These are phyloP conservation scores for Debaryomyces prosopidis DNA, from an alignment of 805 yeast species.

Conservation along the genomic window DNA sequence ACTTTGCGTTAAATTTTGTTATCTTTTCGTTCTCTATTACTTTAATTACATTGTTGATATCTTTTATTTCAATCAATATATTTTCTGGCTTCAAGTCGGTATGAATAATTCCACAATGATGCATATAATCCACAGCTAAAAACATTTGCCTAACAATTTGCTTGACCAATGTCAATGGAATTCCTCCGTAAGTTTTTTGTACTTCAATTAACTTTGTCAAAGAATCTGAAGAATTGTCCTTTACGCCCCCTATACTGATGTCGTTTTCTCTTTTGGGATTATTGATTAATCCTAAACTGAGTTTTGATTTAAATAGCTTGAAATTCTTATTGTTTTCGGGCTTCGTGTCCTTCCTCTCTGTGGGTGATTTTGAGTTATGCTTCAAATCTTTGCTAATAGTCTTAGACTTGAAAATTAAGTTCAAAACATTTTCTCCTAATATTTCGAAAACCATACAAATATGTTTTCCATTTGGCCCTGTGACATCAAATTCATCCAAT, in stretches of 20 bases:
- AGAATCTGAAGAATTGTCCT: conserved; percentile 16
- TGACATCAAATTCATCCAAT: conserved; percentile 54
- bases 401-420: conserved; percentile 47
- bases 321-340: neutral
- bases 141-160: conserved; percentile 58
- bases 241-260: conserved; percentile 8
- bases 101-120: conserved; percentile 42
- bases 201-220: conserved; percentile 33
- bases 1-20: conserved; percentile 10
- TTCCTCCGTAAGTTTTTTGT: conserved; percentile 48
- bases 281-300: conserved; percentile 19
- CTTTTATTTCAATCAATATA: conserved; percentile 35
- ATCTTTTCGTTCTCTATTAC: conserved; percentile 34
- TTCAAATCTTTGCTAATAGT: conserved; percentile 8
- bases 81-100: conserved; percentile 48
- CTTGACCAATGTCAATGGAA: conserved; percentile 55
- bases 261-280: neutral
- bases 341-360: neutral
- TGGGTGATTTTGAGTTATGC: conserved; percentile 15
- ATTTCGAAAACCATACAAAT: conserved; percentile 69
- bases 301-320: conserved; percentile 11
- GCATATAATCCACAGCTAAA: conserved; percentile 57
- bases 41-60: conserved; percentile 52
- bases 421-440: conserved; percentile 59
- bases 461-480: conserved; percentile 65